Evolutionary conservation across 2,329 filamentous ascomycete species (phyloP), one percentile per base, ranked within the genome.

Genomic region (Aspergillus sp.): DNA sequence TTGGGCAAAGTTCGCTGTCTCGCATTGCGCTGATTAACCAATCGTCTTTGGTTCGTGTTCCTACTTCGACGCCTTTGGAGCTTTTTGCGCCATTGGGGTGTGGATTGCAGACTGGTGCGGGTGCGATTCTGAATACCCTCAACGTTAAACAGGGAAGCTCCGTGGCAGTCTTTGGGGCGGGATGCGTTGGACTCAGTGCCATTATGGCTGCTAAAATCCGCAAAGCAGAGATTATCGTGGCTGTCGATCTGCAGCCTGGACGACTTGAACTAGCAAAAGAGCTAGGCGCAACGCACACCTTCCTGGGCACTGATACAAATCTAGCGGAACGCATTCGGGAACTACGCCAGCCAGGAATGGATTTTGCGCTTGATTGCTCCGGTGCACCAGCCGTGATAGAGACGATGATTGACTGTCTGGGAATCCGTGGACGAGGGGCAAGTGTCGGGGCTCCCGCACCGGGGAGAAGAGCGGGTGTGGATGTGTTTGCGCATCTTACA

Each of bases 1-100:
- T 71, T 44, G 68, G 67, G 1, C 67, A 70, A 40, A 61, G 55
- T 11, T 61, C 55, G n/a, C 69, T 69, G 44, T 54, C 61, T 2
- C 54, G 50, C 19, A 42, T 52, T 1, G 56, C 62, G 0, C 51
- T 65, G 10, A 61, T 68, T 11, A 60, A 59, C 35, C 55, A 54
- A 2, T 40, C 37, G 12, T 40, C 35, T 27, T 19, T 53, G 8
- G 43, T 56, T 7, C 50, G 53, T 6, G 49, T 58, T 4, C 43
- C 53, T 7, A 43, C 47, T 0, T 43, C 53, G 5, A 46, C 38
- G 5, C 40, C 41, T 1, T 38, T 64, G 33, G 48, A 47, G 13
- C 32, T 59, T 5, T 53, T 60, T 13, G 57, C 61, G 1, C 54
- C 61, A 1, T 45, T 66, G 10, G 63, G 62, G 2, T 66, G 63